A percentile compares a stretch with the other conserved stretches of the same genome.
phyloP scores from a whole-genome alignment of 1,139 yeast species.

The Candida sp. region DNA sequence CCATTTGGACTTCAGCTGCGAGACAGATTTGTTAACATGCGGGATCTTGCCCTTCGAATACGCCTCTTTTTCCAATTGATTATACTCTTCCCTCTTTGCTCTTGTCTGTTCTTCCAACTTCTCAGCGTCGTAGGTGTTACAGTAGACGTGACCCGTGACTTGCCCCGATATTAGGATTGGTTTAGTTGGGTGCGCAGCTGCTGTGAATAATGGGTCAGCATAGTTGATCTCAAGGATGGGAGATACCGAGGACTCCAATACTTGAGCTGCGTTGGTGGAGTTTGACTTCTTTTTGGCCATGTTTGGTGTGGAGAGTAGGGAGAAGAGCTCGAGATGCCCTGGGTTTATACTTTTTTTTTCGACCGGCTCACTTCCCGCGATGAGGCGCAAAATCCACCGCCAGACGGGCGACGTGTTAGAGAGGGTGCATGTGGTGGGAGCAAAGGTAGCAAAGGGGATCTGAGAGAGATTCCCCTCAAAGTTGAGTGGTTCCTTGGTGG shows the following conservation, averaged over 20 bases:
- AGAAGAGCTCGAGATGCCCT: not conserved
- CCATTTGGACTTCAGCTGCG: constrained; percentile 47
- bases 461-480: not conserved
- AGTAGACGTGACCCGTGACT: constrained; percentile 76
- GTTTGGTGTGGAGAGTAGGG: not conserved
- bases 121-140: constrained; percentile 57
- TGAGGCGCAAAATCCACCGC: not conserved
- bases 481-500: too few species aligned
- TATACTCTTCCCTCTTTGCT: constrained; percentile 23
- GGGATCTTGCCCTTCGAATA: constrained; percentile 31
- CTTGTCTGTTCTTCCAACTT: constrained; percentile 38
- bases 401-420: not conserved
- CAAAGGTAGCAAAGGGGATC: not conserved
- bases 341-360: not conserved
- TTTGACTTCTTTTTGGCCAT: constrained; percentile 39
- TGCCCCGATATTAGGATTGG: constrained; percentile 73
- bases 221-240: constrained; percentile 59
- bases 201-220: constrained; percentile 69
- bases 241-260: constrained; percentile 40
- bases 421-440: not conserved
- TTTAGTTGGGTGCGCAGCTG: constrained; percentile 78
- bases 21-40: constrained; percentile 33
- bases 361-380: not conserved
- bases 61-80: constrained; percentile 26
- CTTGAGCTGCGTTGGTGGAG: constrained; percentile 32